Percentiles rank a stretch among this genome's conserved stretches.
phyloP scores from a whole-genome alignment of 805 yeast species.

The Nakazawaea peltata region DNA sequence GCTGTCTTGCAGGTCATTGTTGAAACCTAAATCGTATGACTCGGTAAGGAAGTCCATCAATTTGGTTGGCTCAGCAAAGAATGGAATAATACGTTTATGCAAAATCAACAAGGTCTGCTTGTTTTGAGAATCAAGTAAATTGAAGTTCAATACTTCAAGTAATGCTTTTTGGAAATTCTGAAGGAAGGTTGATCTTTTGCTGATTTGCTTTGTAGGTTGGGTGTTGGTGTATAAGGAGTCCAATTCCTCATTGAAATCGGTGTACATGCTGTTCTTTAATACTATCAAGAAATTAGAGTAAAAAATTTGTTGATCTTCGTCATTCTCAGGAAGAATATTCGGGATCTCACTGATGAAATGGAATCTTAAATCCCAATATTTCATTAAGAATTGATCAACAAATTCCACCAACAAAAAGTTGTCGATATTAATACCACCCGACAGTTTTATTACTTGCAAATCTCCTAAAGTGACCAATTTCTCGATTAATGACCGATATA shows the following conservation, averaged over 20 bases:
- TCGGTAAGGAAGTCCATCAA: conserved; percentile 93
- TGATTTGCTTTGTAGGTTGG: conserved; percentile 33
- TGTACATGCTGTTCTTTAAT: conserved; percentile 21
- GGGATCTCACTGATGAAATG: conserved; percentile 48
- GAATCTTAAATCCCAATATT: conserved; percentile 72
- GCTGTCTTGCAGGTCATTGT: conserved; percentile 10
- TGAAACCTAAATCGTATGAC: conserved; percentile 48
- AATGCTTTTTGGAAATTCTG: conserved; percentile 64
- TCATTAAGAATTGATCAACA: conserved; percentile 40
- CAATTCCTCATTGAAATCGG: conserved; percentile 25
- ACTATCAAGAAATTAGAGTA: conserved; percentile 34
- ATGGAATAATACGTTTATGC: conserved; percentile 82
- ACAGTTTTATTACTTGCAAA: background rate
- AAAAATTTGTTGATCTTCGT: conserved; percentile 14
- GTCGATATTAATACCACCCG: conserved; percentile 2
- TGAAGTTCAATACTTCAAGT: conserved; percentile 45
- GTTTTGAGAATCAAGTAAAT: conserved; percentile 46
- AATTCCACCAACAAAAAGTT: conserved; percentile 49
- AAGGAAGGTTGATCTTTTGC: conserved; percentile 36
- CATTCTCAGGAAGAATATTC: conserved; percentile 13
- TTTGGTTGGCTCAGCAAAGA: conserved; percentile 67
- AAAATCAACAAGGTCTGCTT: conserved; percentile 60
- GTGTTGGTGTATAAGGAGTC: conserved; percentile 30
- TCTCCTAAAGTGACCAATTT: conserved; percentile 16
- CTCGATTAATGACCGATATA: conserved; percentile 34